Conservation (phyloP, 1,284 basidiomycete species). For the Trichosporon sp. region DNA sequence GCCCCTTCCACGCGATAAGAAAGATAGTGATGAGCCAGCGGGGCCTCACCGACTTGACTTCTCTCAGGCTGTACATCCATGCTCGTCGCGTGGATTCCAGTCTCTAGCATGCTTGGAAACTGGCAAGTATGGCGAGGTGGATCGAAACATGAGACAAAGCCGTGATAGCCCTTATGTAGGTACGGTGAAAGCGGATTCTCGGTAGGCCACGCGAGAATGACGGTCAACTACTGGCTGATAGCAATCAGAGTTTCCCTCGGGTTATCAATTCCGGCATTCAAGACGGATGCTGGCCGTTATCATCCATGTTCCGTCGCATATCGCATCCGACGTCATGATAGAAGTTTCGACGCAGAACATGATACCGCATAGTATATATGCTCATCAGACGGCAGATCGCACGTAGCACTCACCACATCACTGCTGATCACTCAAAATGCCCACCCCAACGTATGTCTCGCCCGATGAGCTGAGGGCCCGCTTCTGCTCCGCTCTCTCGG, state of each 20-base stretch:
- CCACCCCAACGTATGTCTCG: conserved; percentile 7
- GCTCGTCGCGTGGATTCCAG: no score
- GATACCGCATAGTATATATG: neutral
- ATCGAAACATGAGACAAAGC: neutral
- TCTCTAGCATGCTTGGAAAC: no score
- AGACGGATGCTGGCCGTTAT: neutral
- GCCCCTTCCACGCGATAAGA: no score
- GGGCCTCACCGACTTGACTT: no score
- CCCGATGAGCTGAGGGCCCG: conserved; percentile 39
- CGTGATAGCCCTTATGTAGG: neutral
- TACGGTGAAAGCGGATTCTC: neutral
- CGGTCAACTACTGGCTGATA: neutral
- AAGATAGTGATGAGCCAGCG: no score
- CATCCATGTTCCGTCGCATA: neutral
- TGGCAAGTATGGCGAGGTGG: no score
- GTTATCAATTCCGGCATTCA: neutral
- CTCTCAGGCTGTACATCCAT: no score
- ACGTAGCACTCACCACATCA: neutral
- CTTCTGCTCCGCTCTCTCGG: conserved; percentile 43
- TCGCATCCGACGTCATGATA: neutral
- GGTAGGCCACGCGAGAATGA: neutral
- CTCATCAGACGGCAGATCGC: neutral
- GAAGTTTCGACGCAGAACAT: neutral
- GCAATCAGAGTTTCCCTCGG: neutral
- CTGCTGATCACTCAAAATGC: neutral